phyloP scores from a whole-genome alignment of 495 filamentous ascomycete genomes.

The Neurospora sp. region DNA sequence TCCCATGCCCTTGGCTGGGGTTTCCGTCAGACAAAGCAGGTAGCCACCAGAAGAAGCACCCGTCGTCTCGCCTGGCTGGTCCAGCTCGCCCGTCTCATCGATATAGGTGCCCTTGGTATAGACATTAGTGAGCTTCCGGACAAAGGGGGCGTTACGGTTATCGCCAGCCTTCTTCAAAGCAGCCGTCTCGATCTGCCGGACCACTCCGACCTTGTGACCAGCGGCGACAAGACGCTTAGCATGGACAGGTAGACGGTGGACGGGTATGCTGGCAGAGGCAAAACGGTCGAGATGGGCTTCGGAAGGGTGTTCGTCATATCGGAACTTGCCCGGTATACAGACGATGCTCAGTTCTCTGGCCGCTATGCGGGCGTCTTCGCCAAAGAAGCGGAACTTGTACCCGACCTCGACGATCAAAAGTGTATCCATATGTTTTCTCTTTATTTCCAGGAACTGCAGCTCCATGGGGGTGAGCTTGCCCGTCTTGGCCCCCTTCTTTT shows the following conservation, averaged over 20 bases:
- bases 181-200: constrained; percentile 96
- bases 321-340: constrained; percentile 90
- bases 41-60: constrained; percentile 74
- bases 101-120: constrained; percentile 99
- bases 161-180: constrained; percentile 93
- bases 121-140: constrained; percentile 85
- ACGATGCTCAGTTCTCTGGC: constrained; percentile 90
- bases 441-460: constrained; percentile 86
- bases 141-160: constrained; percentile 88
- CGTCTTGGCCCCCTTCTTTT: constrained; percentile 64
- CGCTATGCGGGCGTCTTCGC: constrained; percentile 88
- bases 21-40: constrained; percentile 86
- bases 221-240: constrained; percentile 88
- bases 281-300: constrained; percentile 91
- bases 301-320: constrained; percentile 91
- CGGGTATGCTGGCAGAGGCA: constrained; percentile 90
- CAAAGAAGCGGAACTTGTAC: constrained; percentile 97
- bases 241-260: constrained; percentile 86
- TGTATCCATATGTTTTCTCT: constrained; percentile 82
- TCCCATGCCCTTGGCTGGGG: constrained; percentile 71
- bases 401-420: constrained; percentile 87
- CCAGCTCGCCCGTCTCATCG: constrained; percentile 81
- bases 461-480: constrained; percentile 92
- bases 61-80: constrained; percentile 38
- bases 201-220: constrained; percentile 92